phyloP scores from a whole-genome alignment of 495 filamentous ascomycete species.

The Neurospora pannonica region DNA sequence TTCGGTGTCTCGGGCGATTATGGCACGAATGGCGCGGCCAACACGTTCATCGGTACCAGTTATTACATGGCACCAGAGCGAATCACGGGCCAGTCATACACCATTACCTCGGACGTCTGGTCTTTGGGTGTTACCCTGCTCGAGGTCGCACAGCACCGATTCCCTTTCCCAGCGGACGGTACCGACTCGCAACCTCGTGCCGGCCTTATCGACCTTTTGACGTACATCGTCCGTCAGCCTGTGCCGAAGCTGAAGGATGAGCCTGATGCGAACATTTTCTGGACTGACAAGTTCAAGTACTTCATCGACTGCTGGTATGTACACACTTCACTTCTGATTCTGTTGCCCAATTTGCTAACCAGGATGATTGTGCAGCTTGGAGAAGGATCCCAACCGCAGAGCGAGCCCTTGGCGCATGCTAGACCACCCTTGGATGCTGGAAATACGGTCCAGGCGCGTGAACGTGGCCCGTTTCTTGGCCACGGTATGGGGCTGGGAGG shows the following conservation, averaged over 20 bases:
- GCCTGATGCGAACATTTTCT: constrained; percentile 66
- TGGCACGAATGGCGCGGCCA: constrained; percentile 95
- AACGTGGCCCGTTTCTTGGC: constrained; percentile 90
- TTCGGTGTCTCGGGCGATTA: constrained; percentile 97
- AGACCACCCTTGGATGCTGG: constrained; percentile 96
- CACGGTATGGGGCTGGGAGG: constrained; percentile 88
- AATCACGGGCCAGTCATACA: constrained; percentile 94
- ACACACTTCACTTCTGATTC: neutral
- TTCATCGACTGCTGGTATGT: constrained; percentile 99
- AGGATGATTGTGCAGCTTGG: constrained; percentile 49
- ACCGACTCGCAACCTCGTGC: constrained; percentile 81
- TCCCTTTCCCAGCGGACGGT: constrained; percentile 94
- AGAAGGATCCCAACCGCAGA: constrained; percentile 80
- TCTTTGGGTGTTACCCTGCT: constrained; percentile 90
- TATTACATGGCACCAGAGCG: constrained; percentile 99
- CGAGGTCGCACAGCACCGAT: constrained; percentile 94
- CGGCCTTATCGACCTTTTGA: constrained; percentile 86
- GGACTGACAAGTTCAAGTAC: constrained; percentile 96
- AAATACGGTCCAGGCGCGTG: constrained; percentile 90
- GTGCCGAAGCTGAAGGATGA: constrained; percentile 97
- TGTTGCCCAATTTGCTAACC: neutral
- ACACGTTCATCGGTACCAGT: constrained; percentile 96
- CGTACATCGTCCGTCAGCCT: constrained; percentile 92
- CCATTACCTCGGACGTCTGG: constrained; percentile 98
- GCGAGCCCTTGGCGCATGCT: constrained; percentile 98